Evolutionary conservation across 768 basidiomycete species (phyloP), one percentile per base, ranked within the genome.

Genomic region (Mycena capillaripes): DNA sequence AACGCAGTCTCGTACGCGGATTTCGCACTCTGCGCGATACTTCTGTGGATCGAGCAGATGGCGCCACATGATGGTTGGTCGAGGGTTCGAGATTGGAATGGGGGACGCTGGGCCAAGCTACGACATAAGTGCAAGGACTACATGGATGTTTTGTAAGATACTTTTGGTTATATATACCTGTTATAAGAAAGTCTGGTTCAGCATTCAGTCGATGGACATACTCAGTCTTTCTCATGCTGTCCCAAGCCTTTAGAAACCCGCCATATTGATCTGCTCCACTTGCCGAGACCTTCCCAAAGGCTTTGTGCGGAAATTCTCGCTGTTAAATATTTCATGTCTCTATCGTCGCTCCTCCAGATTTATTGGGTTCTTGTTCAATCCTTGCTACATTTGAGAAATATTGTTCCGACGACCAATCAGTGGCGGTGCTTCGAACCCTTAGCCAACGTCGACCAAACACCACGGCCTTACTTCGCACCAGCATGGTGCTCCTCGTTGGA

Each of bases 401-500:
- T n/a, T n/a, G n/a, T n/a, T n/a, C n/a, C n/a, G 34, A 36, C 34
- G 34, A 36, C 19, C 42, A 7, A 44, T 44, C 42, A 44, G 42
- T 44, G 42, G 42, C 42, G 19, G 42, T 44, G 42, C 19, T 19
- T 14, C 17, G 16, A 19, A 36, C 7, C 7, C 34, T 36, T 36
- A 36, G 34, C 34, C 42, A 44, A 44, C 19, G 16, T 17, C 1
- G 42, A 3, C 42, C 42, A 44, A 44, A 44, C 42, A 44, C 14
- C 16, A 11, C 2, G 42, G 16, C 7, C 19, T 44, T 44, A 17
- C 42, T 44, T 44, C 42, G 6, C 17, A 7, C 5, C 42, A 44
- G 3, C 23, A 68, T 81, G 66, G 78, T 83, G 12, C 84, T 92
- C 25, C 82, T 97, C 67, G 85, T 97, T 97, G 55, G 97, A 98